Percentiles rank a stretch among this genome's conserved stretches.
Evolutionary conservation across 2,329 filamentous ascomycete species (phyloP).

Genomic region (Ceratocystis cubensis): DNA sequence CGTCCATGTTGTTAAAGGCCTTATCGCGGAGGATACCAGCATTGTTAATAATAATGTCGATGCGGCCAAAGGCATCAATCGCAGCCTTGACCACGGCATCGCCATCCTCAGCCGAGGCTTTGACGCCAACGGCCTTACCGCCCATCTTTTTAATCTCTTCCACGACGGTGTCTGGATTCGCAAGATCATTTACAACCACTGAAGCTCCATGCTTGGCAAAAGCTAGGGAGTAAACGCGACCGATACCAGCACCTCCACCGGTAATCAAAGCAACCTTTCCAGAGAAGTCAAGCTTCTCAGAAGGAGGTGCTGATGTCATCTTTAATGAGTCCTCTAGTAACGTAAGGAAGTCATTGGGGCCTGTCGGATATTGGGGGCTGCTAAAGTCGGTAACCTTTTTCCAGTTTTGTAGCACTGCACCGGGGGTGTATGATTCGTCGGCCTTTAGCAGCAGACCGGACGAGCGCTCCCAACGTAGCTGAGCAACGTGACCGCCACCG

Average conservation of each 20-base stretch:
- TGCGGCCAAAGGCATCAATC: slow-evolving; percentile 82
- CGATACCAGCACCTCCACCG: slow-evolving; percentile 79
- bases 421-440: slow-evolving; percentile 76
- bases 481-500: slow-evolving; percentile 82
- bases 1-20: slow-evolving; percentile 95
- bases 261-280: slow-evolving; percentile 80
- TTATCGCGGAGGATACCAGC: slow-evolving; percentile 96
- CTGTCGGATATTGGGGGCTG: slow-evolving; percentile 66
- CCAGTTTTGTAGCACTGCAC: slow-evolving; percentile 83
- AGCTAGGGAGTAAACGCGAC: slow-evolving; percentile 76
- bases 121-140: slow-evolving; percentile 82
- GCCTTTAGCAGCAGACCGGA: slow-evolving; percentile 80
- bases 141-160: slow-evolving; percentile 83
- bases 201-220: slow-evolving; percentile 75
- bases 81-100: slow-evolving; percentile 83
- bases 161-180: slow-evolving; percentile 80
- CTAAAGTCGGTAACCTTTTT: slow-evolving; percentile 77
- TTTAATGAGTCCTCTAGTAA: slow-evolving; percentile 76
- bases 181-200: slow-evolving; percentile 91
- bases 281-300: slow-evolving; percentile 65
- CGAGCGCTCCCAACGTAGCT: slow-evolving; percentile 89
- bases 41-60: slow-evolving; percentile 96
- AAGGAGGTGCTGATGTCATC: slow-evolving; percentile 57
- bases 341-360: slow-evolving; percentile 75
- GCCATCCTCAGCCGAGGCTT: slow-evolving; percentile 86